Evolutionary conservation across 2,329 filamentous ascomycete genomes (phyloP).

Genomic region (Aspergillus tanneri): DNA sequence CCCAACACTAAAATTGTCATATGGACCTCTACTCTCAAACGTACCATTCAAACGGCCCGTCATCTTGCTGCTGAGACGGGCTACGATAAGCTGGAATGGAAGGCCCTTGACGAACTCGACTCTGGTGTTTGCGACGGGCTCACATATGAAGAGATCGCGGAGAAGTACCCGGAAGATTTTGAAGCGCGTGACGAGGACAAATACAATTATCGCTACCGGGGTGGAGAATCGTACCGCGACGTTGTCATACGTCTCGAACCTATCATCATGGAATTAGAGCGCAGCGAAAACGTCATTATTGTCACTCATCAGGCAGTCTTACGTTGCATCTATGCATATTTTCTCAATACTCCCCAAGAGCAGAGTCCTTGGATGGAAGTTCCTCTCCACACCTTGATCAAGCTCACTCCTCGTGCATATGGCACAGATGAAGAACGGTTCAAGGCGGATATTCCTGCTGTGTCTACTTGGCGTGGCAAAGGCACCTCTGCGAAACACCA

Average conservation of each 20-base stretch:
- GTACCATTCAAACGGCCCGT: slow-evolving; percentile 88
- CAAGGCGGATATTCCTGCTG: slow-evolving; percentile 88
- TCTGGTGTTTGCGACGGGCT: slow-evolving; percentile 94
- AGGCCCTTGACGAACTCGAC: slow-evolving; percentile 95
- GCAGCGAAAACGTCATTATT: slow-evolving; percentile 94
- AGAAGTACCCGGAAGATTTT: slow-evolving; percentile 91
- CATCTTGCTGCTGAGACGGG: slow-evolving; percentile 67
- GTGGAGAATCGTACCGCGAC: slow-evolving; percentile 92
- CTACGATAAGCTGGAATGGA: slow-evolving; percentile 97
- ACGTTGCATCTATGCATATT: slow-evolving; percentile 97
- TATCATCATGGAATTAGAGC: slow-evolving; percentile 98
- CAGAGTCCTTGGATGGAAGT: slow-evolving; percentile 98
- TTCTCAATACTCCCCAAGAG: slow-evolving; percentile 94
- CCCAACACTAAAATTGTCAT: slow-evolving; percentile 62
- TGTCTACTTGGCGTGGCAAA: slow-evolving; percentile 94
- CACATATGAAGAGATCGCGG: slow-evolving; percentile 92
- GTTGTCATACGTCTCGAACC: slow-evolving; percentile 96
- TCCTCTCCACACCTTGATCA: slow-evolving; percentile 92
- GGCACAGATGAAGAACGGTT: slow-evolving; percentile 86
- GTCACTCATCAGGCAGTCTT: slow-evolving; percentile 97
- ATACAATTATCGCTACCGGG: slow-evolving; percentile 98
- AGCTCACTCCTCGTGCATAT: slow-evolving; percentile 91
- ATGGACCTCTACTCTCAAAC: slow-evolving; percentile 73
- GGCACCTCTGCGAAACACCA: slow-evolving; percentile 89
- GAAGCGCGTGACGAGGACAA: slow-evolving; percentile 95